A percentile compares a stretch with the other conserved stretches of the same genome.
Conservation (phyloP, 805 yeast genomes). For the Candida nanaspora region DNA sequence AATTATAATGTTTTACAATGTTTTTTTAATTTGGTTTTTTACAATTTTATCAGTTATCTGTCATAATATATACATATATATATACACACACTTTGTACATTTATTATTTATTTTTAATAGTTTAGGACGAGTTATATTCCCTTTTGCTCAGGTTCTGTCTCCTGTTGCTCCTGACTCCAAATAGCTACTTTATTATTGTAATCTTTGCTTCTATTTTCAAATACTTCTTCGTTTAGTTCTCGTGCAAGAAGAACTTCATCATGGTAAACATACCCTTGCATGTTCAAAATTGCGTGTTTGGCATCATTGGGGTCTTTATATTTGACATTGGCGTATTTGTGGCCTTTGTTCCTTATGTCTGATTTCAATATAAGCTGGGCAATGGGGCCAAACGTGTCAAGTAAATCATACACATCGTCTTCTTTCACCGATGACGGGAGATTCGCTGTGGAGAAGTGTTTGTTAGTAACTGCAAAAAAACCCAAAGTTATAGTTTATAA, state of each 20-base stretch:
- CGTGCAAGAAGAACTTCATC: conserved; percentile 7
- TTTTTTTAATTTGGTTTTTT: too few relatives aligned
- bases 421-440: conserved; percentile 6
- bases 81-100: not conserved
- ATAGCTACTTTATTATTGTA: not conserved
- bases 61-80: not conserved
- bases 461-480: not conserved
- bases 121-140: too few relatives aligned
- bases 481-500: not conserved
- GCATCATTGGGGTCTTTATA: conserved; percentile 13
- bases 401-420: conserved; percentile 9
- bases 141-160: not conserved
- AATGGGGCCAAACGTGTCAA: conserved; percentile 14
- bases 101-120: too few relatives aligned
- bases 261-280: conserved; percentile 14
- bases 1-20: too few relatives aligned
- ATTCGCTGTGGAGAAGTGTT: conserved; percentile 6
- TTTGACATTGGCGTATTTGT: conserved; percentile 5
- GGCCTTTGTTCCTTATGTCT: conserved; percentile 3
- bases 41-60: too few relatives aligned
- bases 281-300: conserved; percentile 12
- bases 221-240: not conserved
- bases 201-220: not conserved
- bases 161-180: conserved; percentile 2
- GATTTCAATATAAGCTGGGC: conserved; percentile 1